These are phyloP conservation scores for Cinnamomum micranthum DNA, from an alignment of 164 flowering plant species.

Conservation along the genomic window DNA sequence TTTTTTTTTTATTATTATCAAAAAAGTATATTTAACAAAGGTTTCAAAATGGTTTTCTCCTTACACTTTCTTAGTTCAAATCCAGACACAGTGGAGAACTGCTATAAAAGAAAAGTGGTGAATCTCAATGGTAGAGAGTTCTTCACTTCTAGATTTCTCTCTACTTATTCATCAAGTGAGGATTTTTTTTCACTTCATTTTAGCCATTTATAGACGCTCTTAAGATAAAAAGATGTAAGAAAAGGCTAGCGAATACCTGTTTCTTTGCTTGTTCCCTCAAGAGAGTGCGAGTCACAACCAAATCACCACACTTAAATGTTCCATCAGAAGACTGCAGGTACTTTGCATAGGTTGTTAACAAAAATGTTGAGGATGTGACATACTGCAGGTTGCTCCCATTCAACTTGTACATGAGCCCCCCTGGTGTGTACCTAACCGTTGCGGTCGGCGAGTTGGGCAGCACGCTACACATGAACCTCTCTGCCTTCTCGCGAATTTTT, in stretches of 20 bases:
- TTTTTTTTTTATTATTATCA: too few relatives aligned
- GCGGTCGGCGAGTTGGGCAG: constrained; percentile 26
- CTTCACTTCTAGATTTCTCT: too few relatives aligned
- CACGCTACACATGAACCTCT: constrained; percentile 20
- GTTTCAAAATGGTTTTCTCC: too few relatives aligned
- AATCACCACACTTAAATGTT: constrained; percentile 28
- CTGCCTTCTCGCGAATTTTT: constrained; percentile 3
- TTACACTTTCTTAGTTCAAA: too few relatives aligned
- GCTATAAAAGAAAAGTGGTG: too few relatives aligned
- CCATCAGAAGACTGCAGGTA: constrained; percentile 20
- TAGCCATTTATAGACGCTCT: background rate
- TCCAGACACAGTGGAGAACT: too few relatives aligned
- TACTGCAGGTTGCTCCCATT: constrained; percentile 36
- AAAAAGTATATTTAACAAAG: too few relatives aligned
- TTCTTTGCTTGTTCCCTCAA: constrained; percentile 17
- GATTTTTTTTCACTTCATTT: too few relatives aligned
- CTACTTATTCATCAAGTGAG: too few relatives aligned
- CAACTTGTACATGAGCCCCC: constrained; percentile 34
- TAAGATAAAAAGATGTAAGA: background rate
- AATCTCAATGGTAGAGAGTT: too few relatives aligned
- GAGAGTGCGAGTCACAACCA: constrained; percentile 14
- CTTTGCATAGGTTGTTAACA: constrained; percentile 30
- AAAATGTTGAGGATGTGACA: constrained; percentile 30
- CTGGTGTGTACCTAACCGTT: constrained; percentile 23
- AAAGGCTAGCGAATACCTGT: constrained; percentile 8